Evolutionary conservation across 257 asterid species (phyloP), one percentile per base, ranked within the genome.

Genomic region (Solanum ossicruentum): DNA sequence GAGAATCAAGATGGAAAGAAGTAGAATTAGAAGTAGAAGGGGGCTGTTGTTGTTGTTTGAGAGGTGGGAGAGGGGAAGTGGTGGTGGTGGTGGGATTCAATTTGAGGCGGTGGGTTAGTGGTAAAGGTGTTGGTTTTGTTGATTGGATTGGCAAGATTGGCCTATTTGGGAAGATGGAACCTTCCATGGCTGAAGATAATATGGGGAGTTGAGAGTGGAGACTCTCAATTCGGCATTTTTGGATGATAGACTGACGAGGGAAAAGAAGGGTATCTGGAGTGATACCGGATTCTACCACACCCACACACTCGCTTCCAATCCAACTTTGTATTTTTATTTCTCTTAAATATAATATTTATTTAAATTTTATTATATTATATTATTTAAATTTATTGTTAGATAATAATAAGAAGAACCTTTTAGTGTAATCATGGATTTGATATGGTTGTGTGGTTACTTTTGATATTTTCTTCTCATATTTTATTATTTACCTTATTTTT

Each of bases 1-100:
- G 97, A 18, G 99, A 92, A 87, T 96, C 98, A 28, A 96, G 89
- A 49, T 93, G 98, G 52, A 93, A 92, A 10, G 94, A 80, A 67
- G 92, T 87, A 10, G 94, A 56, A 12, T 26, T 7, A 67, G 75
- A 36, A 32, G 36, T 36, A 70, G 94, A 82, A 51, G 87, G 36
- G 7, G 86, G 23, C 78, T 84, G 91, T 13, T 85, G 82, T n/a
- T 94, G 84, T 67, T 80, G 95, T 20, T 90, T 90, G 57, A 88
- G 86, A 20, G 96, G 90, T 17, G 99, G 99, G 26, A 94, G 93
- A 20, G 93, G 92, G 69, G 94, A 92, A 58, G 85, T 8, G 52
- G 85, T 61, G 69, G 71, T 89, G 43, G 94, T 82, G 69, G 89
- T 45, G 84, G 82, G 26, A 52, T 88, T 91, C 92, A 90, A 87